These are phyloP conservation scores for Daedaleopsis sinensis DNA, from an alignment of 768 basidiomycete genomes.

Conservation along the genomic window DNA sequence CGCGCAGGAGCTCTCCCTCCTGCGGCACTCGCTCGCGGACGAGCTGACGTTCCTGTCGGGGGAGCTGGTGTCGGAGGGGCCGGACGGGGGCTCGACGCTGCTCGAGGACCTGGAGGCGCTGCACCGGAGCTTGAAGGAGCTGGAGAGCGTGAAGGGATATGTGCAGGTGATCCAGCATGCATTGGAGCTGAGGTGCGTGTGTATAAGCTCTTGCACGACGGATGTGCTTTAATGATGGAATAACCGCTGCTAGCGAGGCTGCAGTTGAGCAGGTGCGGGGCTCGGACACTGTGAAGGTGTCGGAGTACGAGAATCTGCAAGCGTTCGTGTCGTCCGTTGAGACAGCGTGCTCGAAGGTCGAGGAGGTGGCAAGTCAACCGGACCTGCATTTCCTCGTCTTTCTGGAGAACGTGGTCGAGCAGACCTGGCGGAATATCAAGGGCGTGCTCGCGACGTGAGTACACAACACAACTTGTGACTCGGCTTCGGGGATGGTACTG, in stretches of 20 bases:
- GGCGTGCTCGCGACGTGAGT: conserved; percentile 62
- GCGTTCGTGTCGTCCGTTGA: conserved; percentile 57
- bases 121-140: conserved; percentile 75
- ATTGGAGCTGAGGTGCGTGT: conserved; percentile 67
- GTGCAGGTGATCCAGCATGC: conserved; percentile 73
- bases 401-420: conserved; percentile 61
- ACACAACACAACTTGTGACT: background rate
- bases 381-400: conserved; percentile 64
- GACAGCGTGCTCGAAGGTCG: conserved; percentile 45
- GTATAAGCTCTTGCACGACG: background rate
- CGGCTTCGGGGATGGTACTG: too few relatives aligned
- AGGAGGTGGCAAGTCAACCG: conserved; percentile 49
- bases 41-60: conserved; percentile 70
- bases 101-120: conserved; percentile 82
- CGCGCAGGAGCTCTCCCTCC: conserved; percentile 74
- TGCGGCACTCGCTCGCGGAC: conserved; percentile 77
- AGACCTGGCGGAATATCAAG: conserved; percentile 81
- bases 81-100: conserved; percentile 58
- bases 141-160: conserved; percentile 77
- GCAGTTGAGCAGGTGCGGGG: conserved; percentile 56
- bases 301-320: conserved; percentile 63
- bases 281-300: conserved; percentile 39
- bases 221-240: background rate
- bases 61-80: conserved; percentile 54
- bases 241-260: conserved; percentile 47